Evolutionary conservation across 176 grass and related monocot genomes (phyloP).

Genomic region (Coix lacrymajobi): DNA sequence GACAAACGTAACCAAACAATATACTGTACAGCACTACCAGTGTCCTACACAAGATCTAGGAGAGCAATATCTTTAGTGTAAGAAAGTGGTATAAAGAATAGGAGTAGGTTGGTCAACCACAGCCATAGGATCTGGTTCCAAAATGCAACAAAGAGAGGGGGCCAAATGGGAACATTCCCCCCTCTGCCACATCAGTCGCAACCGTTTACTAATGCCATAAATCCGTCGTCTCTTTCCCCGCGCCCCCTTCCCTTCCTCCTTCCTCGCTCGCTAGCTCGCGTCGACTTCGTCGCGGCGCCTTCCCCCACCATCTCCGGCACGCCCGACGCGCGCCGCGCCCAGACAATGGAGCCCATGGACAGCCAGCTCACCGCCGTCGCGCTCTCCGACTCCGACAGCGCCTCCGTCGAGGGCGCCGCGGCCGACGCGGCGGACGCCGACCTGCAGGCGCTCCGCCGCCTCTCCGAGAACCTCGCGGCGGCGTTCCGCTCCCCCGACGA

Average conservation of each 20-base stretch:
- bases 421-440: slow-evolving; percentile 32
- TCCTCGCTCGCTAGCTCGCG: neutral
- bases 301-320: slow-evolving; percentile 14
- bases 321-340: neutral
- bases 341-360: slow-evolving; percentile 45
- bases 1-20: no score
- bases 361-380: slow-evolving; percentile 35
- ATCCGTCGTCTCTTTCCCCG: neutral
- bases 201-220: neutral
- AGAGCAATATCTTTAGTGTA: no score
- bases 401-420: neutral
- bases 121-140: accelerated
- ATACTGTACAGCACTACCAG: no score
- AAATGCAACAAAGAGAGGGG: neutral
- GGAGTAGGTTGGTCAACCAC: neutral
- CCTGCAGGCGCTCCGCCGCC: slow-evolving; percentile 76
- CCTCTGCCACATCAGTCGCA: neutral
- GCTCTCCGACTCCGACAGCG: slow-evolving; percentile 62
- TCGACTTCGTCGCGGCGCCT: slow-evolving; percentile 20
- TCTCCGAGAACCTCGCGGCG: slow-evolving; percentile 76
- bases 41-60: no score
- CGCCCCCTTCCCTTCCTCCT: neutral
- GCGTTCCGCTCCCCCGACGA: slow-evolving; percentile 56
- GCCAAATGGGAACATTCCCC: neutral
- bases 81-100: no score